phyloP scores from a whole-genome alignment of 225 moss, liverwort and hornwort species.

The Polytrichum formosum region DNA sequence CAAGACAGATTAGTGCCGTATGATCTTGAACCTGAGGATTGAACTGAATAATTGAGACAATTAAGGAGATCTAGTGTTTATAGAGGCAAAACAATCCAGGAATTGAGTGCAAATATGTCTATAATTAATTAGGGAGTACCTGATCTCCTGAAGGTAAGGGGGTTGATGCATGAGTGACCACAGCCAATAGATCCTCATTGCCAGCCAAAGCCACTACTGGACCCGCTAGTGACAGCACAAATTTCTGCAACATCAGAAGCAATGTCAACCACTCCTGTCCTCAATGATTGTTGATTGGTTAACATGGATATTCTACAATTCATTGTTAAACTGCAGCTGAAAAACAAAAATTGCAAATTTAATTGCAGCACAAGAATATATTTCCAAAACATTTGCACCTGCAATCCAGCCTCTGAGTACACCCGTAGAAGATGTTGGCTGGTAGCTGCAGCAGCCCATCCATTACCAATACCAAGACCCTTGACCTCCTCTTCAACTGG shows the following conservation, averaged over 20 bases:
- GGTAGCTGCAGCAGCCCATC: slow-evolving; percentile 88
- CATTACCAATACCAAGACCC: slow-evolving; percentile 76
- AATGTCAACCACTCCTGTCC: background rate
- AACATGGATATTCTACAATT: too few relatives aligned
- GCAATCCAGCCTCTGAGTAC: slow-evolving; percentile 79
- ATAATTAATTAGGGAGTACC: slow-evolving; percentile 14
- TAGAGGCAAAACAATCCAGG: background rate
- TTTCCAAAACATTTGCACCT: slow-evolving; percentile 36
- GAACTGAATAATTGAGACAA: too few relatives aligned
- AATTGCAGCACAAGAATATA: too few relatives aligned
- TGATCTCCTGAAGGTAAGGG: slow-evolving; percentile 79
- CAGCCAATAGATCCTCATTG: slow-evolving; percentile 59
- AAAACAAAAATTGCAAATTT: too few relatives aligned
- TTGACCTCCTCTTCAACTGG: slow-evolving; percentile 75
- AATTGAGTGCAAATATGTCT: background rate
- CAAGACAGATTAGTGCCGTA: background rate
- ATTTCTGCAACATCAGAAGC: slow-evolving; percentile 32
- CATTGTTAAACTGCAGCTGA: too few relatives aligned
- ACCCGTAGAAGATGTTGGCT: slow-evolving; percentile 78
- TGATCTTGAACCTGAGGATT: too few relatives aligned
- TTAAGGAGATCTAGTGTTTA: too few relatives aligned
- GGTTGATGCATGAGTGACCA: slow-evolving; percentile 59
- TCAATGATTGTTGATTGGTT: too few relatives aligned
- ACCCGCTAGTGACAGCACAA: slow-evolving; percentile 50
- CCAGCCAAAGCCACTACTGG: slow-evolving; percentile 80